Conservation (phyloP, 345 rosid species). For the Bretschneidera sinensis region DNA sequence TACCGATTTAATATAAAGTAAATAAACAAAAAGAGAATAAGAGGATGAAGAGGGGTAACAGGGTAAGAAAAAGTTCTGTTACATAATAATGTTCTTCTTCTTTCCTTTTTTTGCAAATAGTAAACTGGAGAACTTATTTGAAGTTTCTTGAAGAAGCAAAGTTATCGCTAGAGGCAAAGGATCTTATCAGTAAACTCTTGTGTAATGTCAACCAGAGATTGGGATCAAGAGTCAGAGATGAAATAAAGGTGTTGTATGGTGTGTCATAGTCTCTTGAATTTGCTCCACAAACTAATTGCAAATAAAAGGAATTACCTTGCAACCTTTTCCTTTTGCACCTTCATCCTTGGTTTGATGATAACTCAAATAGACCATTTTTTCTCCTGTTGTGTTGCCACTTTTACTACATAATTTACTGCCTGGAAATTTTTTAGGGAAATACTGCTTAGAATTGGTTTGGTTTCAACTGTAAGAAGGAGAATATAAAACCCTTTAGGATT, state of each 20-base stretch:
- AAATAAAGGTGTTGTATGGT: slow-evolving; percentile 79
- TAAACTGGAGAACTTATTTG: slow-evolving; percentile 90
- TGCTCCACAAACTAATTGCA: slow-evolving; percentile 12
- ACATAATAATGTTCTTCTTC: slow-evolving; percentile 1
- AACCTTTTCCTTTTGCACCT: slow-evolving; percentile 38
- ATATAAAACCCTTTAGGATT: too few relatives aligned
- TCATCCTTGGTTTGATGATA: slow-evolving; percentile 76
- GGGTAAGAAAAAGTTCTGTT: neutral
- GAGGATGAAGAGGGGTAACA: neutral
- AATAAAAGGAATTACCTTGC: slow-evolving; percentile 23
- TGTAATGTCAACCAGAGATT: slow-evolving; percentile 79
- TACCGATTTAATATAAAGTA: too few relatives aligned
- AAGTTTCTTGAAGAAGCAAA: slow-evolving; percentile 93
- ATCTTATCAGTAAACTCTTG: slow-evolving; percentile 68
- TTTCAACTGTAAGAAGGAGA: too few relatives aligned
- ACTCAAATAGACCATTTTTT: too few relatives aligned
- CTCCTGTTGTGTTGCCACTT: too few relatives aligned
- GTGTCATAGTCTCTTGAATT: slow-evolving; percentile 44
- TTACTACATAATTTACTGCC: too few relatives aligned
- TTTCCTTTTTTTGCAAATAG: slow-evolving; percentile 45
- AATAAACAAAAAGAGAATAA: neutral
- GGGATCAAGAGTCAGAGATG: slow-evolving; percentile 78
- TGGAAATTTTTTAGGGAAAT: too few relatives aligned
- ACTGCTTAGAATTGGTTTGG: too few relatives aligned
- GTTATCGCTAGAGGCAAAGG: slow-evolving; percentile 68